A percentile compares a stretch with the other conserved stretches of the same genome.
These are phyloP conservation scores for Phytophthora hybrid DNA, from an alignment of 352 stramenopile species.

Conservation along the genomic window DNA sequence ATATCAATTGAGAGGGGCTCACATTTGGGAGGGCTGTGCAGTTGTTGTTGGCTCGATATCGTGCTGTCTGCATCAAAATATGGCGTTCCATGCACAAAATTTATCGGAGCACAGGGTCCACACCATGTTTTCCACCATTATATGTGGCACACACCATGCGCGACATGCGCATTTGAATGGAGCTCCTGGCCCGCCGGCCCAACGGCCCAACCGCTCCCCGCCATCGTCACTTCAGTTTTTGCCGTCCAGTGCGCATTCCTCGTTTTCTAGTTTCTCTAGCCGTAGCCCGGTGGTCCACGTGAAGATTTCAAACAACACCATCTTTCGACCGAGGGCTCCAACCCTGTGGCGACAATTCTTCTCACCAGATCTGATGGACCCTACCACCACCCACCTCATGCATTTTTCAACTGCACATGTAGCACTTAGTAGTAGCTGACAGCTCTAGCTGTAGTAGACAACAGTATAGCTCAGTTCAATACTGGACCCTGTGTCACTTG, in stretches of 20 bases:
- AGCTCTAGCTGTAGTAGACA: neutral
- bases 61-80: too few species aligned
- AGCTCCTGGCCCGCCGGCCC: neutral
- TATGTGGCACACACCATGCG: too few species aligned
- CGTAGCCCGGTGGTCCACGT: slow-evolving; percentile 25
- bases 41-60: too few species aligned
- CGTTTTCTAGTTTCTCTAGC: neutral
- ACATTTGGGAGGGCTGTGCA: too few species aligned
- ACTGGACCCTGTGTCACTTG: neutral
- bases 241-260: neutral
- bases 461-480: too few species aligned
- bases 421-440: neutral
- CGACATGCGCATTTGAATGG: neutral
- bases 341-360: slow-evolving; percentile 48
- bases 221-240: neutral
- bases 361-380: slow-evolving; percentile 55
- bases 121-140: too few species aligned
- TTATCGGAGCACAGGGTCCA: too few species aligned
- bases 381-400: slow-evolving; percentile 1
- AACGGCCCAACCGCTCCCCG: too few species aligned
- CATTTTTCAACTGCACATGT: neutral
- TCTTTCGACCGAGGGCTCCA: slow-evolving; percentile 57
- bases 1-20: too few species aligned
- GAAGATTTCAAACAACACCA: slow-evolving; percentile 51
- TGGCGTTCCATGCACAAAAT: too few species aligned